Evolutionary conservation across 2,329 filamentous ascomycete genomes (phyloP), one percentile per base, ranked within the genome.

Genomic region (Ramularia endophylla): DNA sequence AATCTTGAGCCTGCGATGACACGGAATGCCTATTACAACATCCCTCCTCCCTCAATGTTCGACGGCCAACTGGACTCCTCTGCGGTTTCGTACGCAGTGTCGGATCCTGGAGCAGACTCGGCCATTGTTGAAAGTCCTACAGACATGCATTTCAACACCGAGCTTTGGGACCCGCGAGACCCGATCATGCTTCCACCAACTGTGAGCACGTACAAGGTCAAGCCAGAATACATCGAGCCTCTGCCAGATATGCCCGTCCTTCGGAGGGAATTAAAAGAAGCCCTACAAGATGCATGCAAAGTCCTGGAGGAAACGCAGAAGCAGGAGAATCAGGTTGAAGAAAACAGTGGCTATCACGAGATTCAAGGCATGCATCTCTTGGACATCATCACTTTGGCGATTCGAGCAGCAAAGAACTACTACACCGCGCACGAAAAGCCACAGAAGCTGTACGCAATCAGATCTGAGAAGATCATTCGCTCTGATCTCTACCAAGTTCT

Each of bases 381-480:
- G 41, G 90, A 97, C 61, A 81, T 94, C 39, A 84, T 92, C 60
- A 98, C 92, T 1, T 73, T 97, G 39, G 90, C 90, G n/a, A 97
- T 98, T 53, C 80, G 88, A 38, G 88, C 90, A 1, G 92, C 92
- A 38, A 95, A 94, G 67, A 83, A 94, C 56, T 98, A 97, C 68
- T 97, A 98, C 66, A 95, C 89, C 0, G 78, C 87, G 3, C 92
- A 97, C 61, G 85, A 94, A 57, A 76, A 89, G 39, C 87, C 89
- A 1, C 83, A 92, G 53, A 81, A 86, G 27, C 72, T 97, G 13
- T 87, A 92, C 57, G 71, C 83, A 19, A 94, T 97, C 65, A 89
- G 87, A 64, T 81, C 87, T 0, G 92, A 98, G 63, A 86, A 83
- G 48, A 77, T 85, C 51, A 83, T 98, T 35, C 81, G 92, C 30